These are phyloP conservation scores for Phalaenopsis aphrodite DNA, from an alignment of 106 monocot genomes.

Conservation along the genomic window DNA sequence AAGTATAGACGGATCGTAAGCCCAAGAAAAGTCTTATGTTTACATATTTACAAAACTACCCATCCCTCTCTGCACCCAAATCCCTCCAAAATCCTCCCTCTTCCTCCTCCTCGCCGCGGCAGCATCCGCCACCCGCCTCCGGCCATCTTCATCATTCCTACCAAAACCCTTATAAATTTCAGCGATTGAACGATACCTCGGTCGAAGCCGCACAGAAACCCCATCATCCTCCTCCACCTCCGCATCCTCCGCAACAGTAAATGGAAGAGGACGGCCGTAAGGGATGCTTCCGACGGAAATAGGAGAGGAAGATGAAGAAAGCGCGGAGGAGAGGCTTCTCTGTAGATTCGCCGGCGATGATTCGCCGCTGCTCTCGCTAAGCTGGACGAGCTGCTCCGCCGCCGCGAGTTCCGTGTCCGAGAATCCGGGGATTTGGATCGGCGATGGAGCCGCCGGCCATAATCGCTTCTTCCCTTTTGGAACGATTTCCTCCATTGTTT, in stretches of 20 bases:
- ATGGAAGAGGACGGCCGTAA: neutral
- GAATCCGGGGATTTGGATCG: neutral
- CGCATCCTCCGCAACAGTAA: neutral
- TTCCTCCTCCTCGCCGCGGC: neutral
- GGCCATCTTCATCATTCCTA: neutral
- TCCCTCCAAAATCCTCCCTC: neutral
- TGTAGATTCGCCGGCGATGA: constrained; percentile 1
- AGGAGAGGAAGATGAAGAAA: neutral
- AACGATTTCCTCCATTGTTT: neutral
- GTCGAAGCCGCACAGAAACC: neutral
- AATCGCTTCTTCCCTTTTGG: neutral
- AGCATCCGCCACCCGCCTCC: neutral
- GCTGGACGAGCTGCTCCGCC: constrained; percentile 17
- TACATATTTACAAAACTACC: neutral
- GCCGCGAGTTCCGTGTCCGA: constrained; percentile 4
- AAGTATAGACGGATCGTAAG: too few species aligned
- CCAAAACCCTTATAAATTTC: neutral
- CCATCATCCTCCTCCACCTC: neutral
- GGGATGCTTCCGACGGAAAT: constrained; percentile 2
- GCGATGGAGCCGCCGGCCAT: neutral
- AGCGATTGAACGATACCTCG: neutral
- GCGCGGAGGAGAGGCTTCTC: constrained; percentile 2
- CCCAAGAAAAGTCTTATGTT: neutral
- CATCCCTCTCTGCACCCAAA: neutral
- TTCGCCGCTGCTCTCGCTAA: constrained; percentile 17